Evolutionary conservation across 1,284 basidiomycete genomes (phyloP).

Genomic region (Inonotus obliquus): DNA sequence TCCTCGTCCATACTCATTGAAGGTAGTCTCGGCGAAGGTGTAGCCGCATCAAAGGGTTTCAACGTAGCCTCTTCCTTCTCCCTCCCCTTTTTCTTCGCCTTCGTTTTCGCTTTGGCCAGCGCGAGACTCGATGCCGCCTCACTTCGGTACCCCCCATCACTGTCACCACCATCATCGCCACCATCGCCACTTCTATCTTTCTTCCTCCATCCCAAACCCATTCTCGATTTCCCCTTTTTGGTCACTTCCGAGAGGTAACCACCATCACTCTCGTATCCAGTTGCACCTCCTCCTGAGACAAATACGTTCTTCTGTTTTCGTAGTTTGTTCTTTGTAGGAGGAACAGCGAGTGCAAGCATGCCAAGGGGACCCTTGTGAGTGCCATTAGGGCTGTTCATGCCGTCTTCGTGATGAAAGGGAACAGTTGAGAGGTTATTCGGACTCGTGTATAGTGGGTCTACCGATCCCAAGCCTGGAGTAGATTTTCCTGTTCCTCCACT

Average conservation of each 20-base stretch:
- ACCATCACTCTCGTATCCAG: conserved; percentile 16
- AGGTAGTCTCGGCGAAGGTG: not conserved
- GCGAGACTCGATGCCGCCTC: not conserved
- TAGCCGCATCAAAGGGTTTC: not conserved
- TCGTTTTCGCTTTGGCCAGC: not conserved
- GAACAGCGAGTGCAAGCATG: not conserved
- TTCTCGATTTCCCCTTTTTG: conserved; percentile 7
- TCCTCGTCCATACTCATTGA: not conserved
- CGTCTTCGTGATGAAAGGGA: not conserved
- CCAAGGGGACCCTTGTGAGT: not conserved
- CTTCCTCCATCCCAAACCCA: conserved; percentile 4
- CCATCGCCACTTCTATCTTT: not conserved
- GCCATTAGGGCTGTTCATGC: not conserved
- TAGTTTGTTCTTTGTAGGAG: not conserved
- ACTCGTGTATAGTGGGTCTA: not conserved
- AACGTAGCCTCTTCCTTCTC: conserved; percentile 6
- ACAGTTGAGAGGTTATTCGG: not conserved
- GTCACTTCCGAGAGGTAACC: conserved; percentile 16
- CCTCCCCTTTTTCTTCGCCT: not conserved
- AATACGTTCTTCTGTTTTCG: not conserved
- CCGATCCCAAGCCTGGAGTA: not conserved
- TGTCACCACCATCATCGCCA: conserved; percentile 8
- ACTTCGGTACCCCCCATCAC: conserved; percentile 12
- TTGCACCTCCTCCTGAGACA: not conserved
- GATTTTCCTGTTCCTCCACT: not conserved